Evolutionary conservation across 225 moss, liverwort and hornwort genomes (phyloP), one percentile per base, ranked within the genome.

Genomic region (Neckera pumila): DNA sequence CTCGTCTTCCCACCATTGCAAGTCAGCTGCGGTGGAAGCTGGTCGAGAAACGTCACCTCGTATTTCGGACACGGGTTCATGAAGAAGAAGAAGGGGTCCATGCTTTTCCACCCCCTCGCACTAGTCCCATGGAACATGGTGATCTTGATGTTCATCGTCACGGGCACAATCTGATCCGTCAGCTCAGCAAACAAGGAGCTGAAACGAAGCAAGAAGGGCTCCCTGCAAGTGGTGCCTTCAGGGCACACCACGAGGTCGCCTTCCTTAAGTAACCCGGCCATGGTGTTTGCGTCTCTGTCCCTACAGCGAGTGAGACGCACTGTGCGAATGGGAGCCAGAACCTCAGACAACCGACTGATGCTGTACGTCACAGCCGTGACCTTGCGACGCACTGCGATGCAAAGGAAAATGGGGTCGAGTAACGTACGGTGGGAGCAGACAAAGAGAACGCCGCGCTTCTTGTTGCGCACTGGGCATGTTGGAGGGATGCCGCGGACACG

Each of bases 51-150:
- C 0, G 96, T 93, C 1, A 98, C 92, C 56, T 98, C 97, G 65
- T 98, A 98, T 17, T 89, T 92, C 0, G 98, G 98, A 3, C 92
- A 87, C 0, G 98, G 98, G 31, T 98, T 98, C 98, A 98, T 98
- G 80, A 98, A 96, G 67, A 98, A 98, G 60, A 97, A 97, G 18
- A 98, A 95, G 0, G 98, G 97, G 43, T 98, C 98, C 90, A 98
- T 83, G 9, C 94, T 93, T 66, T 98, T 98, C 98, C 98, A 98
- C 2, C 98, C 98, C 10, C 98, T 82, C 0, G 97, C 98, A 7
- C 96, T 95, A 16, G 98, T 98, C 1, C 97, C 98, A 26, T 98
- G 98, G 14, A 98, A 98, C 89, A 98, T 96, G 0, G 94, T 95
- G 36, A 95, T 95, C 81, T 93, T 93, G 27, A 93, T 94, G 47